Evolutionary conservation across 352 stramenopile genomes (phyloP).

Genomic region (Pythium rishiriense): DNA sequence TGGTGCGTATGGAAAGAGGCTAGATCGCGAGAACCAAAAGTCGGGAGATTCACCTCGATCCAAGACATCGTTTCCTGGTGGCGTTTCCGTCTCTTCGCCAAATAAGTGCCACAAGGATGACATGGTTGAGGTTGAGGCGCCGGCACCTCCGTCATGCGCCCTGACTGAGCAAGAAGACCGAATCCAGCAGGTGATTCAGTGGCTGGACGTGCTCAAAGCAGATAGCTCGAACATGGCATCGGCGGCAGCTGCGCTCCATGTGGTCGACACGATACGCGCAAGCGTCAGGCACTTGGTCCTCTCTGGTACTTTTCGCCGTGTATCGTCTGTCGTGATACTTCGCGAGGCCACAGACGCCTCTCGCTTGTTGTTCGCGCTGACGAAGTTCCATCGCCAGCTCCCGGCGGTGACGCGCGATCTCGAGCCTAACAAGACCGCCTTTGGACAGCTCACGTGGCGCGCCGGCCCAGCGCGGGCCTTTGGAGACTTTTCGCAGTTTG

Average conservation of each 20-base stretch:
- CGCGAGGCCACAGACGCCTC: not conserved
- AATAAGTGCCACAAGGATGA: too few relatives aligned
- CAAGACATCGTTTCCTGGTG: too few relatives aligned
- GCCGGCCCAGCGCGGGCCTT: not conserved
- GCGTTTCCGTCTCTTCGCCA: too few relatives aligned
- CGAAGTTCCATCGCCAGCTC: conserved; percentile 7
- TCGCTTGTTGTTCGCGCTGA: not conserved
- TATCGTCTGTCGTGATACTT: not conserved
- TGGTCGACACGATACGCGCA: not conserved
- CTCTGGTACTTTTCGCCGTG: not conserved
- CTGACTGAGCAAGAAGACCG: not conserved
- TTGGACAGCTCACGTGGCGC: not conserved
- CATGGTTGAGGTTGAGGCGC: too few relatives aligned
- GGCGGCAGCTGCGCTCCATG: not conserved
- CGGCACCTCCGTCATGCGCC: too few relatives aligned
- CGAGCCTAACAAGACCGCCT: not conserved
- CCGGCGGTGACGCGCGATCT: not conserved
- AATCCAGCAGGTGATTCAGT: not conserved
- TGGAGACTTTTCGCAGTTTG: not conserved
- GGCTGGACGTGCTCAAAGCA: not conserved
- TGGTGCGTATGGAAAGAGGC: not conserved
- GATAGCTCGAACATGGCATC: not conserved
- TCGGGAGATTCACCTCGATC: too few relatives aligned
- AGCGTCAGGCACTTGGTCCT: conserved; percentile 1
- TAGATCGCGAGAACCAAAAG: not conserved